Base-by-base conservation (phyloP, 495 filamentous ascomycete species). In the Pseudevernia furfuracea region DNA sequence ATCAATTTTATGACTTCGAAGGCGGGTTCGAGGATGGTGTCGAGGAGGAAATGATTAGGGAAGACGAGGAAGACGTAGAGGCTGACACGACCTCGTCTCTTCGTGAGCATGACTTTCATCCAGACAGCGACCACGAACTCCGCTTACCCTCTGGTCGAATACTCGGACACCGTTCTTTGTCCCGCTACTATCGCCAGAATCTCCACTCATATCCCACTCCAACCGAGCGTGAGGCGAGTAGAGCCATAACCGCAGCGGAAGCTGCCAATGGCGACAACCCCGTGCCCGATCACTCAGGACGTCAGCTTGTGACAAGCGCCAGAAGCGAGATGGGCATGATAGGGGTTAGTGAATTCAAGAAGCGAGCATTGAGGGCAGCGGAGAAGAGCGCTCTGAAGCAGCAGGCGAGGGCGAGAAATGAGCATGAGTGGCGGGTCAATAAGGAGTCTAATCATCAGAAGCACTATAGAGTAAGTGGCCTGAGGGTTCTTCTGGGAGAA, bases 1-100 rank as follows among this genome's bases (percentile, higher is more conserved):
- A 98, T 71, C 89, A 97, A 53, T 97, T 90, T 76, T 98, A 97
- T 77, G 94, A 98, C 73, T 97, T 97, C 82, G 88, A 87, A 4
- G 86, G 84, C 21, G 93, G 89, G 19, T 92, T 88, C 15, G 52
- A 55, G 14, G 52, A 55, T 34, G 52, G 30, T 3, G 52, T 17
- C 30, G 19, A 55, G 1, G 52, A n/a, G 30, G 28, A 23, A 34
- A 34, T 55, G 30, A 55, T 55, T 4, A 11, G 52, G 10, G 15
- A 34, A 55, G 30, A 34, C 30, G 30, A 55, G 15, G 30, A 21
- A 19, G 15, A 34, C 17, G 52, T 21, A 34, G 52, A 55, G 17
- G 2, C 52, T 21, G 28, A 55, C 28, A 55, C 10, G 15, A 21
- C 15, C n/a, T 32, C 52, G 25, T 25, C 48, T 28, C 12, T 17